These are phyloP conservation scores for Zasmidium citrigriseum DNA, from an alignment of 2,329 filamentous ascomycete species.

Conservation along the genomic window DNA sequence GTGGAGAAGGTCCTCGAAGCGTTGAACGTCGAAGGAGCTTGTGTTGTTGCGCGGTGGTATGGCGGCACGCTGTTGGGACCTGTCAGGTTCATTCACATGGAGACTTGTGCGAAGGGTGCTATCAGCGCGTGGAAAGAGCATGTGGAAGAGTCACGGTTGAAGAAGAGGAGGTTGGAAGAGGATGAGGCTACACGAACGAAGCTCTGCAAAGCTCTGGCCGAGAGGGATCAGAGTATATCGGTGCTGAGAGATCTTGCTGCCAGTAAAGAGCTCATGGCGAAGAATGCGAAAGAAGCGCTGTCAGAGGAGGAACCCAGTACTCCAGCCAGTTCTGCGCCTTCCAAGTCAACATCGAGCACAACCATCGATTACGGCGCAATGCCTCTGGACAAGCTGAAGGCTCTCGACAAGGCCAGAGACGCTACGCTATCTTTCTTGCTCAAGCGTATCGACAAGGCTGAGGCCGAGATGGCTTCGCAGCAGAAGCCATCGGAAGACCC, in stretches of 20 bases:
- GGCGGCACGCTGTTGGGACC: conserved; percentile 52
- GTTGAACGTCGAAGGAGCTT: conserved; percentile 45
- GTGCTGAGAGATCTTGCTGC: conserved; percentile 49
- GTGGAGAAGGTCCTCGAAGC: conserved; percentile 50
- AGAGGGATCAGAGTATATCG: conserved; percentile 51
- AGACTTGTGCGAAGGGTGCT: conserved; percentile 50
- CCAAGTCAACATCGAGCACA: conserved; percentile 13
- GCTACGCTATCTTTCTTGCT: conserved; percentile 55
- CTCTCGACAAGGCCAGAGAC: conserved; percentile 53
- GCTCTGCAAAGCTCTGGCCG: conserved; percentile 43
- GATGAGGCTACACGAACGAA: conserved; percentile 36
- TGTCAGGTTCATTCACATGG: conserved; percentile 55
- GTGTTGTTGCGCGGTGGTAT: conserved; percentile 58
- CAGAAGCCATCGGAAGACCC: not conserved
- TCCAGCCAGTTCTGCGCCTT: conserved; percentile 5
- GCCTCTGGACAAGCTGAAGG: conserved; percentile 42
- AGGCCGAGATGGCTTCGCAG: conserved; percentile 34
- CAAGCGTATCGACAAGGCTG: conserved; percentile 54
- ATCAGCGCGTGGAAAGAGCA: conserved; percentile 44
- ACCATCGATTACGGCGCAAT: conserved; percentile 45
- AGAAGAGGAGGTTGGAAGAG: conserved; percentile 37
- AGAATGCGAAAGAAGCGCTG: conserved; percentile 22
- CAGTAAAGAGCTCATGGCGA: conserved; percentile 44
- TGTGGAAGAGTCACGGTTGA: conserved; percentile 30
- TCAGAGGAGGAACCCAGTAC: not conserved